A percentile compares a stretch with the other conserved stretches of the same genome.
These are phyloP conservation scores for Skeletonema costatum DNA, from an alignment of 108 stramenopile genomes.

Conservation along the genomic window DNA sequence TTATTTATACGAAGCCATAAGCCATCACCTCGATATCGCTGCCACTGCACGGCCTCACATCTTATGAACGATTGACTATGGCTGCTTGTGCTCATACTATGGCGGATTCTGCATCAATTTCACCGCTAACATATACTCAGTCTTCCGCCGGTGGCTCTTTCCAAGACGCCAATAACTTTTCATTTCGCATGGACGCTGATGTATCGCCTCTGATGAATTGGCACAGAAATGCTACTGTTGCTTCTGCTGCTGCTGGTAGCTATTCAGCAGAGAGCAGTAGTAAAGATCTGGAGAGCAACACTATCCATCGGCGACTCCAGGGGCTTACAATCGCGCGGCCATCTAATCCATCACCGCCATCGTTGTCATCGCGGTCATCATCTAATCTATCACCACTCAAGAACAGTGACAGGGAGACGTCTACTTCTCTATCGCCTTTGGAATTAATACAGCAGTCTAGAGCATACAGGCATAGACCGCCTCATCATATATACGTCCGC, in stretches of 20 bases:
- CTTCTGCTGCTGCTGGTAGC: background rate
- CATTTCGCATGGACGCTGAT: background rate
- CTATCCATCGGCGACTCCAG: background rate
- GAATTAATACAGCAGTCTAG: background rate
- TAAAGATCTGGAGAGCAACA: background rate
- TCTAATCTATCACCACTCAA: background rate
- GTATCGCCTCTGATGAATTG: background rate
- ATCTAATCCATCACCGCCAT: background rate
- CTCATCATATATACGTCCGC: background rate
- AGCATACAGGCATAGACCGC: background rate
- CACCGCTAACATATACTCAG: background rate
- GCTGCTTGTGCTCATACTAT: background rate
- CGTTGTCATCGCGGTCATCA: background rate
- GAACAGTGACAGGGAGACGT: background rate
- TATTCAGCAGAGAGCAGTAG: background rate
- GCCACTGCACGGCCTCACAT: too few relatives aligned
- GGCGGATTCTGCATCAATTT: background rate
- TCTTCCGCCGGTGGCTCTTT: background rate
- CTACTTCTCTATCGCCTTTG: background rate
- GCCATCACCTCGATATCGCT: too few relatives aligned
- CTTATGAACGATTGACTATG: background rate
- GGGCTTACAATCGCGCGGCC: background rate
- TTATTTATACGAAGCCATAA: too few relatives aligned
- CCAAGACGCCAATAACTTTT: background rate
- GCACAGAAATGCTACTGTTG: background rate